Evolutionary conservation across 805 yeast genomes (phyloP).

Genomic region (Sugiyamaella lignohabitans): DNA sequence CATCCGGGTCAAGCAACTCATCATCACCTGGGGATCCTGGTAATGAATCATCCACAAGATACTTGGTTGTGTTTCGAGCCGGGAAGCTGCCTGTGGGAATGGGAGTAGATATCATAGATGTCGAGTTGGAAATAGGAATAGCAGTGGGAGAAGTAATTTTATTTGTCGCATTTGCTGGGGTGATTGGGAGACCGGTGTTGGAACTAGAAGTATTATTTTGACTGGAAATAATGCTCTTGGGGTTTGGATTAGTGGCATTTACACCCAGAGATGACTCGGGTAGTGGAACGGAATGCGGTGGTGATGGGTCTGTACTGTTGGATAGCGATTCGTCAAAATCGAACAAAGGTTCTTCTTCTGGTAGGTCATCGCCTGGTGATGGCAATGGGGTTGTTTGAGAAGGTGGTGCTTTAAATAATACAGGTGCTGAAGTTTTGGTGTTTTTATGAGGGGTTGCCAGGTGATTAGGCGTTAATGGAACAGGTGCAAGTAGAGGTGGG

Average conservation of each 20-base stretch:
- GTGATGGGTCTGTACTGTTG: conserved; percentile 4
- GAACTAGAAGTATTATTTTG: too few relatives aligned
- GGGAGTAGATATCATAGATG: neutral
- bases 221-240: too few relatives aligned
- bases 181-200: too few relatives aligned
- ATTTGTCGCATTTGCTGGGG: neutral
- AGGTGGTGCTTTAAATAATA: too few relatives aligned
- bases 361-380: conserved; percentile 4
- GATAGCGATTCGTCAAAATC: conserved; percentile 22
- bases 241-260: too few relatives aligned
- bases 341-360: conserved; percentile 17
- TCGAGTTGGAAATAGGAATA: too few relatives aligned
- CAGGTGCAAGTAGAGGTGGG: too few relatives aligned
- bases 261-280: neutral
- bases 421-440: too few relatives aligned
- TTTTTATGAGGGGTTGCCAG: too few relatives aligned
- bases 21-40: conserved; percentile 1
- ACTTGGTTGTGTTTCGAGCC: conserved; percentile 8
- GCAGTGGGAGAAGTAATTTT: too few relatives aligned
- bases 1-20: too few relatives aligned
- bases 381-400: neutral
- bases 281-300: neutral
- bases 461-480: too few relatives aligned
- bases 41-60: conserved; percentile 6
- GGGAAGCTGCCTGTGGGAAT: conserved; percentile 3